phyloP scores from a whole-genome alignment of 345 rosid species.

The Boechera stricta region DNA sequence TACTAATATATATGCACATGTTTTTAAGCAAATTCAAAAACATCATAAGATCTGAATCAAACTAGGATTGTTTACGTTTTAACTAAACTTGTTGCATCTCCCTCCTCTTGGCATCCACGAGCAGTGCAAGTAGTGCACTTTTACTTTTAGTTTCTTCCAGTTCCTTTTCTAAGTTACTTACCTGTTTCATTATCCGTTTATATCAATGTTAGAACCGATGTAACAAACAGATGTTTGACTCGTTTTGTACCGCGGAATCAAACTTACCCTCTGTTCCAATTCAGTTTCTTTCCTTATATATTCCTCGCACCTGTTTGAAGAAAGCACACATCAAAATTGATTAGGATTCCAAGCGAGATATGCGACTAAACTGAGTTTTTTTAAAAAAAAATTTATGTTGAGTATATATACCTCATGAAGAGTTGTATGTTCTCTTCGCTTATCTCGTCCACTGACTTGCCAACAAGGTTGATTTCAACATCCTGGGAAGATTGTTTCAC shows the following conservation, averaged over 20 bases:
- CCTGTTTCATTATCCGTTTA: constrained; percentile 45
- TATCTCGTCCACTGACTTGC: constrained; percentile 57
- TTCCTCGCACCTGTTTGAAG: constrained; percentile 70
- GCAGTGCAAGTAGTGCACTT: constrained; percentile 59
- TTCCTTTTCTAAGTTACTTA: constrained; percentile 59
- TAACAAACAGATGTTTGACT: constrained; percentile 20
- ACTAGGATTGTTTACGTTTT: neutral
- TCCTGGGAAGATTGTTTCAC: constrained; percentile 21
- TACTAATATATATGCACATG: neutral
- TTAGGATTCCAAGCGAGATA: neutral
- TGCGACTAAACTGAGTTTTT: neutral
- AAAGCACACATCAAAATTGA: constrained; percentile 12
- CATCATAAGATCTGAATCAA: neutral
- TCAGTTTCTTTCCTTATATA: constrained; percentile 58
- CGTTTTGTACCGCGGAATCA: neutral
- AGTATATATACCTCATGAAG: constrained; percentile 55
- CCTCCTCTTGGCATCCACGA: constrained; percentile 60
- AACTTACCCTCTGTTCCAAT: constrained; percentile 58
- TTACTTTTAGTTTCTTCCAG: constrained; percentile 68
- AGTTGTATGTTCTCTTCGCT: constrained; percentile 78
- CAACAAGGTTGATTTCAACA: constrained; percentile 36
- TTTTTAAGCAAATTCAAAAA: neutral
- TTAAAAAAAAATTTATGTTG: neutral
- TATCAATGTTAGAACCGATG: constrained; percentile 14
- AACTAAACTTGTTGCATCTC: constrained; percentile 43